Evolutionary conservation across 106 monocot species (phyloP), one percentile per base, ranked within the genome.

Genomic region (Dioscorea alata): DNA sequence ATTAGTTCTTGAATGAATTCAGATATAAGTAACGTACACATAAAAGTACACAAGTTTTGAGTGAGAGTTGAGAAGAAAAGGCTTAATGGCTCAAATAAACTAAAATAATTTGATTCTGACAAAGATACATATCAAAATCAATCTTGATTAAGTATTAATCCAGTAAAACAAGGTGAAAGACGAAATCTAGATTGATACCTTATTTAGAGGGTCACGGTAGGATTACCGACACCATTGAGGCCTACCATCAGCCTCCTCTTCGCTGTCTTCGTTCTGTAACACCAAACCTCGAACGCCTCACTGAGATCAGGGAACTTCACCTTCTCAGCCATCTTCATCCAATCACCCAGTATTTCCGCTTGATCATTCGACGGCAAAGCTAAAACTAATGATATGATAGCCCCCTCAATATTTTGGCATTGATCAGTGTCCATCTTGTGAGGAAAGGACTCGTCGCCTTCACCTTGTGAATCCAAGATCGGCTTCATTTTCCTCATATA

Each of bases 241-340:
- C 76, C 77, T 6, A 60, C 49, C 8, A 60, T 52, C 52, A 91
- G 51, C 73, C 84, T 88, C 52, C 96, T 80, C 69, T 96, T 92
- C 8, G 96, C 96, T 0, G 86, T 69, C 62, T 96, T 96, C 12
- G 82, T 78, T 49, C 96, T 68, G 28, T 86, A 96, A 74, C 88
- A 96, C 96, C 96, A 96, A 18, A 91, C 76, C 70, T 96, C 96
- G 56, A 96, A 96, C n/a, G 91, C 96, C 82, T 96, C 96, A 23
- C 82, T 92, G 31, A 96, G 68, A 65, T 96, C 88, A 13, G 96
- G 96, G 62, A 84, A 96, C 6, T 59, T 85, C 57, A 89, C 66
- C 73, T 86, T 74, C 19, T 86, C 83, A 0, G 78, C 71, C 13
- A 56, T 73, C 28, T 78, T 84, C 84, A 96, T 86, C 96, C 96